Conservation (phyloP, 139 green algal genomes). For the Chlorella sorokiniana region DNA sequence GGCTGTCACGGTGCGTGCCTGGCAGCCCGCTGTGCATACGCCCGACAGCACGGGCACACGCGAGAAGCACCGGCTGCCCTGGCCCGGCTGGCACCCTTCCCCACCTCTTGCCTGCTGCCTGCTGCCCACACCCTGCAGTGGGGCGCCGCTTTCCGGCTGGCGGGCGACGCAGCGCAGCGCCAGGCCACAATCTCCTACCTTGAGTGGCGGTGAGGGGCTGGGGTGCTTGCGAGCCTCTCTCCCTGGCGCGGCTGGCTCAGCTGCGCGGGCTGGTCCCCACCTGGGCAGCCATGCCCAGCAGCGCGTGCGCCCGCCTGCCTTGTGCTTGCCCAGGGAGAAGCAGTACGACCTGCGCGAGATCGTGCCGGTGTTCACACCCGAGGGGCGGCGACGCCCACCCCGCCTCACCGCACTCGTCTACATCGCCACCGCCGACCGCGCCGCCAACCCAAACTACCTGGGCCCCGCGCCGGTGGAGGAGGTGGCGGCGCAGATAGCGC, state of each 20-base stretch:
- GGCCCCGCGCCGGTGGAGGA: slow-evolving; percentile 51
- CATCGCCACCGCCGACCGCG: slow-evolving; percentile 6
- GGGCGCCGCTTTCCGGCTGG: slow-evolving; percentile 57
- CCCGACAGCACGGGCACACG: no score
- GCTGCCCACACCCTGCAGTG: slow-evolving; percentile 41
- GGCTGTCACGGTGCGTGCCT: slow-evolving; percentile 46
- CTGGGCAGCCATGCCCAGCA: no score
- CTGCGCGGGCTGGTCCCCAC: no score
- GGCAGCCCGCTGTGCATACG: neutral
- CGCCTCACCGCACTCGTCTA: slow-evolving; percentile 9
- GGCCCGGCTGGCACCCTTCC: neutral
- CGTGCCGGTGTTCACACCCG: neutral
- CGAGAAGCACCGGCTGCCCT: neutral
- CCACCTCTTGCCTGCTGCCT: neutral
- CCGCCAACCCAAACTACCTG: slow-evolving; percentile 69
- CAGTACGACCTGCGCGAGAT: slow-evolving; percentile 74
- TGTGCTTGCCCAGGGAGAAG: slow-evolving; percentile 65
- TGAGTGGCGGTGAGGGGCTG: slow-evolving; percentile 30
- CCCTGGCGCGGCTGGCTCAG: no score
- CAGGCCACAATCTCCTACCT: slow-evolving; percentile 66
- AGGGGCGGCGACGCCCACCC: neutral
- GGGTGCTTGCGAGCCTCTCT: neutral
- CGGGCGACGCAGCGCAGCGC: slow-evolving; percentile 53
- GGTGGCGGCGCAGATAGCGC: slow-evolving; percentile 66
- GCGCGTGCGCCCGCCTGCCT: neutral